These are phyloP conservation scores for Solanum dulcamara DNA, from an alignment of 257 asterid species.

Conservation along the genomic window DNA sequence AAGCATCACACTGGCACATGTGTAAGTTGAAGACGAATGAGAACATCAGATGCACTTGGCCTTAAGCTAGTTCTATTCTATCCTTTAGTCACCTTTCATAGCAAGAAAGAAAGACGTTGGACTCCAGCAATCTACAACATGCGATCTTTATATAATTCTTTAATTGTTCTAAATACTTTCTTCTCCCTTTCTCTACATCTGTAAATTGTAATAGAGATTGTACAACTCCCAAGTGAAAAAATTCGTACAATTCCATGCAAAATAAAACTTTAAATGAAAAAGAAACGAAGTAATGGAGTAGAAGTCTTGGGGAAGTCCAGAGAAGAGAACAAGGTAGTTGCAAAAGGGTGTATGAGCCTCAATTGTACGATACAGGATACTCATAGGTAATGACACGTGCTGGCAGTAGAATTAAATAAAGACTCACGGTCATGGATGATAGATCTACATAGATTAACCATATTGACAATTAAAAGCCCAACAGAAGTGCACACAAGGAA, in stretches of 20 bases:
- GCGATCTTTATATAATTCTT: neutral
- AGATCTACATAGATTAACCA: neutral
- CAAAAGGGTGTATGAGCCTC: neutral
- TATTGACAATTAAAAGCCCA: neutral
- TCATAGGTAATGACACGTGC: neutral
- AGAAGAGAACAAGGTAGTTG: neutral
- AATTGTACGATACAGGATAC: neutral
- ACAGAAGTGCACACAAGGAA: neutral
- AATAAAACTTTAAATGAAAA: neutral
- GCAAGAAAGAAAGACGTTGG: neutral
- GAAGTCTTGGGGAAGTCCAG: neutral
- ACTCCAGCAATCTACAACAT: neutral
- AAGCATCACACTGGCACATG: neutral
- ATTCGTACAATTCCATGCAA: neutral
- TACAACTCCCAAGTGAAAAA: neutral
- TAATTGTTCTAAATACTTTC: neutral
- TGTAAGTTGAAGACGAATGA: neutral
- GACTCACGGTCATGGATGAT: neutral
- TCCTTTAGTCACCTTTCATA: neutral
- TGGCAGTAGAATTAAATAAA: neutral
- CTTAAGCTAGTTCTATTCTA: neutral
- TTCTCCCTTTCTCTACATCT: neutral
- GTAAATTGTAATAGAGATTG: neutral
- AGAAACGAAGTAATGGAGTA: neutral
- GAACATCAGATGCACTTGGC: neutral